Evolutionary conservation across 140 eudicot species (phyloP).

Genomic region (Stevia rebaudiana): DNA sequence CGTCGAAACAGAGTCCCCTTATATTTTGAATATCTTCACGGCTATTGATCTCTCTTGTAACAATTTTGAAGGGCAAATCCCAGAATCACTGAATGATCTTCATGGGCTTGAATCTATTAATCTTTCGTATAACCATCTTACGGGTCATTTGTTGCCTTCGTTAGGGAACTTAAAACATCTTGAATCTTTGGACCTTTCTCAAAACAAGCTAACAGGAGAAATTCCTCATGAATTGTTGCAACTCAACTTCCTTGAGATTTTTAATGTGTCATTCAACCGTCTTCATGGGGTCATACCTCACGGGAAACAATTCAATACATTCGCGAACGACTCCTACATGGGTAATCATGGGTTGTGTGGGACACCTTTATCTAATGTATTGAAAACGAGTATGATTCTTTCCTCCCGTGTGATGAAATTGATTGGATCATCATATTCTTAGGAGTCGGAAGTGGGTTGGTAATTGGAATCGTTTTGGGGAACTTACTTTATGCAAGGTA

Average conservation of each 20-base stretch:
- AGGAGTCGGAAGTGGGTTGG: conserved; percentile 19
- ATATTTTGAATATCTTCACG: not conserved
- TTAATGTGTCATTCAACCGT: conserved; percentile 23
- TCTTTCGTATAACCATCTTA: conserved; percentile 14
- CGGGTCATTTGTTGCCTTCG: conserved; percentile 3
- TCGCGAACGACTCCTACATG: conserved; percentile 19
- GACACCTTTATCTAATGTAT: conserved; percentile 17
- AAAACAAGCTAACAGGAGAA: not conserved
- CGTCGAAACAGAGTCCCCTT: not conserved
- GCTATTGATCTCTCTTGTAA: conserved; percentile 24
- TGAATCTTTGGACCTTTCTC: conserved; percentile 14
- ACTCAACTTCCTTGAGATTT: conserved; percentile 7
- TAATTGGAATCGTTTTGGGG: conserved; percentile 2
- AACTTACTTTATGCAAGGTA: not conserved
- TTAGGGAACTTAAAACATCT: conserved; percentile 11
- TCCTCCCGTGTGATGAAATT: conserved; percentile 8
- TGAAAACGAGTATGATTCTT: not conserved
- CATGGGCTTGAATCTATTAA: conserved; percentile 4
- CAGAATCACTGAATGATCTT: conserved; percentile 6
- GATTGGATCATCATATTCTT: conserved; percentile 15
- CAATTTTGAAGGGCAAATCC: conserved; percentile 8
- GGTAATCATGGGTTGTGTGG: conserved; percentile 30
- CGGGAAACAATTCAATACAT: conserved; percentile 25
- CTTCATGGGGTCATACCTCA: conserved; percentile 28
- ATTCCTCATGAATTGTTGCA: conserved; percentile 3